Evolutionary conservation across 2,329 filamentous ascomycete genomes (phyloP).

Genomic region (Trichoderma atroviride): DNA sequence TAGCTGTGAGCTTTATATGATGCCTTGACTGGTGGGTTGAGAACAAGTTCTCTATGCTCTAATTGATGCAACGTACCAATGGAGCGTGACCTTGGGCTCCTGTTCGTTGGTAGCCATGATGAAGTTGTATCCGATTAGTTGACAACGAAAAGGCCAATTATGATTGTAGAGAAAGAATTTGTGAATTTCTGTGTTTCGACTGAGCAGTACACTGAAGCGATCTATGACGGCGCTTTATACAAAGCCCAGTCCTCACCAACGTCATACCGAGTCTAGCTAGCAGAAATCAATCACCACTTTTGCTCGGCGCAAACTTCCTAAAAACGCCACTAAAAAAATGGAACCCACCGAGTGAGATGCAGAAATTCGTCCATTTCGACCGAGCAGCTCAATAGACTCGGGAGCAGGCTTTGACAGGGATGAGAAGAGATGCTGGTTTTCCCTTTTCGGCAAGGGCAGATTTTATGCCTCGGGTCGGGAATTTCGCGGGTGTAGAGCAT

Average conservation of each 20-base stretch:
- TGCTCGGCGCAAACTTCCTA: slow-evolving; percentile 6
- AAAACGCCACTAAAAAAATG: neutral
- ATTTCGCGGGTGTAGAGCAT: neutral
- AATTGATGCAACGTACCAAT: slow-evolving; percentile 53
- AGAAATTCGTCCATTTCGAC: neutral
- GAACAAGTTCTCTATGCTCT: neutral
- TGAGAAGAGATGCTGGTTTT: neutral
- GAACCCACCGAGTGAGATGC: neutral
- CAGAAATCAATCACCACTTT: neutral
- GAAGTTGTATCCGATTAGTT: neutral
- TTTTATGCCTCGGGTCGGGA: neutral
- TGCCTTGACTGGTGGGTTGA: neutral
- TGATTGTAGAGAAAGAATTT: neutral
- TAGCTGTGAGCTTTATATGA: neutral
- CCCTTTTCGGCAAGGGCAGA: neutral
- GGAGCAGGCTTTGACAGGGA: neutral
- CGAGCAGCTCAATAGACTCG: neutral
- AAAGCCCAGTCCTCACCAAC: neutral
- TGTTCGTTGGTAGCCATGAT: slow-evolving; percentile 34
- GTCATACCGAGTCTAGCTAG: neutral
- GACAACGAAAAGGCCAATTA: neutral
- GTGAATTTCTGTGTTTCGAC: neutral
- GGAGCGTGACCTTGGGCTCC: slow-evolving; percentile 60
- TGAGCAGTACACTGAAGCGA: neutral
- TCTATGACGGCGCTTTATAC: neutral